A percentile compares a stretch with the other conserved stretches of the same genome.
Conservation (phyloP, 179 eudicot species). For the Silene noctiflora region DNA sequence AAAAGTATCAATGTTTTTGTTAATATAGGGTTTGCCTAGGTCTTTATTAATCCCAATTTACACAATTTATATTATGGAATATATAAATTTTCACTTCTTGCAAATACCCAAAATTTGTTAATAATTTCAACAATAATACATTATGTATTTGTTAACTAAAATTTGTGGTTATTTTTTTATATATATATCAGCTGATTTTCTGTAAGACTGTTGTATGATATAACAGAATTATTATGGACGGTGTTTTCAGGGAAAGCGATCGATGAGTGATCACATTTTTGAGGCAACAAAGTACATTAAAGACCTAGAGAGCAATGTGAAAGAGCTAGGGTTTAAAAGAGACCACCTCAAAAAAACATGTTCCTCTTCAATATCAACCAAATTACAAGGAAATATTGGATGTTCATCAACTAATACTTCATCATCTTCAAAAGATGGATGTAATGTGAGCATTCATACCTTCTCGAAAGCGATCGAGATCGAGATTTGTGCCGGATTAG, state of each 20-base stretch:
- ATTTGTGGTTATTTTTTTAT: too few relatives aligned
- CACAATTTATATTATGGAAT: too few relatives aligned
- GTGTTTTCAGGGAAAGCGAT: slow-evolving; percentile 50
- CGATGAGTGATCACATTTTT: slow-evolving; percentile 49
- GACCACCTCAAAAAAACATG: slow-evolving; percentile 36
- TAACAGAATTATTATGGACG: background rate
- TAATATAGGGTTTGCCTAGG: too few relatives aligned
- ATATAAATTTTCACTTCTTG: too few relatives aligned
- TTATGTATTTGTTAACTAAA: too few relatives aligned
- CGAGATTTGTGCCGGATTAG: slow-evolving; percentile 27
- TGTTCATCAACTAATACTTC: slow-evolving; percentile 15
- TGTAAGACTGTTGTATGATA: background rate
- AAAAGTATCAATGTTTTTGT: too few relatives aligned
- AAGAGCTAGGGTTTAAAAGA: slow-evolving; percentile 33
- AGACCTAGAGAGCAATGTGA: slow-evolving; percentile 38
- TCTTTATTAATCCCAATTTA: too few relatives aligned
- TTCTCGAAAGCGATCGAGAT: slow-evolving; percentile 39
- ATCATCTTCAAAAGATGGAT: slow-evolving; percentile 2
- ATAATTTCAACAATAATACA: too few relatives aligned
- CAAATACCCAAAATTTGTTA: too few relatives aligned
- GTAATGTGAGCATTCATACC: slow-evolving; percentile 31
- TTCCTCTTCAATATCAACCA: slow-evolving; percentile 13
- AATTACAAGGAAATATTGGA: slow-evolving; percentile 1
- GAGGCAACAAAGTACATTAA: slow-evolving; percentile 54
- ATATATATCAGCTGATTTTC: too few relatives aligned